Base-by-base conservation (phyloP, 805 yeast genomes). In the Pichia deserticola region DNA sequence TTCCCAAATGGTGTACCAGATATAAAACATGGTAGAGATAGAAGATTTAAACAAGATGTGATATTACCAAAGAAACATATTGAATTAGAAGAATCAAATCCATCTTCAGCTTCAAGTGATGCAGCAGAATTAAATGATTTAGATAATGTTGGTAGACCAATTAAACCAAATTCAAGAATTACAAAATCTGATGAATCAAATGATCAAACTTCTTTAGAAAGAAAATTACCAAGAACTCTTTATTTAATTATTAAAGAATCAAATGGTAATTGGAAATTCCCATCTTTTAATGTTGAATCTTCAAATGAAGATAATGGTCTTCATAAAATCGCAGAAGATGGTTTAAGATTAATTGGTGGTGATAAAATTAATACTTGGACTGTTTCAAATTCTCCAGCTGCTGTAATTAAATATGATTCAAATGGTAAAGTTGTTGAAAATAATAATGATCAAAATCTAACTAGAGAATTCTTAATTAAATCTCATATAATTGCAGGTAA, bases 321-420 rank as follows among this genome's bases (percentile, higher is more conserved):
- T 55, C 89, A 87, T 63, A 69, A 68, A 49, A 76, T 81, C 36
- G 96, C 96, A 3, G 88, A 86, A 65, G 68, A 75, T 44, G 95
- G 95, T 0, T 69, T 93, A 49, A 76, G 80, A 63, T 58, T 66
- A 27, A 59, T 86, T 25, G 96, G 96, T 20, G 96, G 96, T 34
- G 78, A 74, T 10, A 65, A 75, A 49, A 78, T 93, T 63, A 86
- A 89, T 68, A 84, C 89, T 41, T 92, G 95, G 87, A 79, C 86
- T 25, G 96, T 93, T n/a, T 89, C 98, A 28, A 80, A 79, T 50
- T 85, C 85, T 5, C 98, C 99, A 39, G 84, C 90, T 40, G 89
- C 83, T 41, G 80, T 84, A 1, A 61, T 84, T 54, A 73, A 78
- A 56, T 75, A 71, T 53, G 30, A 48, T 36, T 45, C 57, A 12